Conservation (phyloP, 1,284 basidiomycete species). For the Ustilago crameri region DNA sequence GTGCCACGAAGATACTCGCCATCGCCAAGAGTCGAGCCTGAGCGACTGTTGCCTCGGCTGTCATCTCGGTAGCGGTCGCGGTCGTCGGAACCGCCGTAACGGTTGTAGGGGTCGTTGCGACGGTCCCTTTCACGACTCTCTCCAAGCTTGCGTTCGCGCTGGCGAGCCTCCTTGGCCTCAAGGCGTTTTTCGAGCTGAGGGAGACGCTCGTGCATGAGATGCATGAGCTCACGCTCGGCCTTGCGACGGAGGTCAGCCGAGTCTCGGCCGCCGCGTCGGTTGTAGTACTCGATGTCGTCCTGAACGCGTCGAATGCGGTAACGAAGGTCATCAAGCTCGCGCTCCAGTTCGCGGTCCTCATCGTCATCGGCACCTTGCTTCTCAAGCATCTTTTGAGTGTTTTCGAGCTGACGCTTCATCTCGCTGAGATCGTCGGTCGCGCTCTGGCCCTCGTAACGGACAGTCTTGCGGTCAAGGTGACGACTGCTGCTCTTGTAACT, state of each 20-base stretch:
- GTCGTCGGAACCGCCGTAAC: slow-evolving; percentile 39
- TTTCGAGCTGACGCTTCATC: slow-evolving; percentile 85
- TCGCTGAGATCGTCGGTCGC: slow-evolving; percentile 79
- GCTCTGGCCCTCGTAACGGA: slow-evolving; percentile 80
- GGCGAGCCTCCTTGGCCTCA: slow-evolving; percentile 80
- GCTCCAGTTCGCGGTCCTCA: slow-evolving; percentile 75
- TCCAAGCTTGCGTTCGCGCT: slow-evolving; percentile 73
- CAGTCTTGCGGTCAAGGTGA: slow-evolving; percentile 85
- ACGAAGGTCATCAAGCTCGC: slow-evolving; percentile 87
- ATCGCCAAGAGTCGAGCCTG: slow-evolving; percentile 34
- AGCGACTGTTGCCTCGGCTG: slow-evolving; percentile 22
- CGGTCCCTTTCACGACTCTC: slow-evolving; percentile 80
- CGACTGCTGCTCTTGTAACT: slow-evolving; percentile 85
- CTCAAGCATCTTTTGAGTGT: slow-evolving; percentile 85
- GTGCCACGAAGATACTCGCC: slow-evolving; percentile 58
- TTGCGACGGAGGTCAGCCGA: slow-evolving; percentile 81
- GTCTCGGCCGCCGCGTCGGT: slow-evolving; percentile 79
- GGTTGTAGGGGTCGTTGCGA: slow-evolving; percentile 76
- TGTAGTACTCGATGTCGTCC: slow-evolving; percentile 91
- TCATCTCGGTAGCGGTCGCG: slow-evolving; percentile 33
- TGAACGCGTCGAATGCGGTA: slow-evolving; percentile 87
- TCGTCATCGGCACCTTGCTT: slow-evolving; percentile 83
- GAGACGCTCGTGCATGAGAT: slow-evolving; percentile 88
- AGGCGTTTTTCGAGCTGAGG: slow-evolving; percentile 90
- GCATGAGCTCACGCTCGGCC: slow-evolving; percentile 87